Conservation (phyloP, 2,329 filamentous ascomycete genomes). For the Talaromyces verruculosus region DNA sequence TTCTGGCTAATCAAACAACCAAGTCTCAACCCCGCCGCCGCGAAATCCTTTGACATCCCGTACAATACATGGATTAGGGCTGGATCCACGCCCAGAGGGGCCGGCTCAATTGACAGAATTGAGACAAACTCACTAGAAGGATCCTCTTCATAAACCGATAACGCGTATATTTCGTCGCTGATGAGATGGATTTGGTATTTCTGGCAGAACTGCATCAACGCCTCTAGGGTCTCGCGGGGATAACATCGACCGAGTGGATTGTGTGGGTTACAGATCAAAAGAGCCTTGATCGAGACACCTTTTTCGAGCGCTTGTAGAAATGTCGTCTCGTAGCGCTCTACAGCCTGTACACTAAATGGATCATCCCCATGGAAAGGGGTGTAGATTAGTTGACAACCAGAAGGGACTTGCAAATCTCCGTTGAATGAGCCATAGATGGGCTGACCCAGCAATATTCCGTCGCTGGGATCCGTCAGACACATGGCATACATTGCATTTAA, state of each 20-base stretch:
- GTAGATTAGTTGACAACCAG: slow-evolving; percentile 42
- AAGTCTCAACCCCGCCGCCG: slow-evolving; percentile 33
- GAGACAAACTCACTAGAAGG: slow-evolving; percentile 50
- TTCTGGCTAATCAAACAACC: slow-evolving; percentile 33
- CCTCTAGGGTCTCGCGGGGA: slow-evolving; percentile 41
- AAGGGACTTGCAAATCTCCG: slow-evolving; percentile 50
- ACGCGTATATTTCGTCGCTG: slow-evolving; percentile 58
- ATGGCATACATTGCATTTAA: slow-evolving; percentile 47
- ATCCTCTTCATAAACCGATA: slow-evolving; percentile 48
- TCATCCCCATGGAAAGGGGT: slow-evolving; percentile 40
- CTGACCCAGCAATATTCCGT: slow-evolving; percentile 49
- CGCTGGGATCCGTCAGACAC: slow-evolving; percentile 44
- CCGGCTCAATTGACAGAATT: slow-evolving; percentile 33
- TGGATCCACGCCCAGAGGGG: slow-evolving; percentile 48
- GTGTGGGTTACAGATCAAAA: slow-evolving; percentile 48
- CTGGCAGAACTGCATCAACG: slow-evolving; percentile 52
- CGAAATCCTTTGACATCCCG: slow-evolving; percentile 40
- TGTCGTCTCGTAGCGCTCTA: neutral
- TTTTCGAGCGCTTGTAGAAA: slow-evolving; percentile 32
- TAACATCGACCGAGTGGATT: slow-evolving; percentile 47
- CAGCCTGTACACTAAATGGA: slow-evolving; percentile 36
- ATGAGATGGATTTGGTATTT: slow-evolving; percentile 54
- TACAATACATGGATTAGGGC: slow-evolving; percentile 53
- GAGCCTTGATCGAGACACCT: slow-evolving; percentile 40
- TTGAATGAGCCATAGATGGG: slow-evolving; percentile 53